Percentiles rank a stretch among this genome's conserved stretches.
Conservation (phyloP, 2,329 filamentous ascomycete species). For the Botrytis fabae region DNA sequence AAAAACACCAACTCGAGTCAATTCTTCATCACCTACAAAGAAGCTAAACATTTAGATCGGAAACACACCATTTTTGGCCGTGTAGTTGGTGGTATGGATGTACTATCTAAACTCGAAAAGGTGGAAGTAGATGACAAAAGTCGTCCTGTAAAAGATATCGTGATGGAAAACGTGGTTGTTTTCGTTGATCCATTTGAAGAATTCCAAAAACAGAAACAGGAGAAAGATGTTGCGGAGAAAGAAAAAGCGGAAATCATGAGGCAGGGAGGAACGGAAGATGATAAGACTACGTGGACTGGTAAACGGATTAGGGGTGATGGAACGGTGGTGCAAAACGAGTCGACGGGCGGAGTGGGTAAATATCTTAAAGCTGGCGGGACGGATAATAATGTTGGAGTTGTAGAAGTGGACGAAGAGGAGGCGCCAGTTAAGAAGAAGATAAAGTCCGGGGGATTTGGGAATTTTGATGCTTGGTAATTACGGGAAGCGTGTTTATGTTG, state of each 20-base stretch:
- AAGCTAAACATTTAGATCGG: constrained; percentile 80
- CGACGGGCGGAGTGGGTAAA: constrained; percentile 64
- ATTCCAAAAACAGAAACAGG: constrained; percentile 73
- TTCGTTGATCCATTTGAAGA: constrained; percentile 96
- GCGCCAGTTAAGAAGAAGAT: constrained; percentile 79
- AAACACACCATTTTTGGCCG: constrained; percentile 98
- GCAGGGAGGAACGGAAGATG: constrained; percentile 77
- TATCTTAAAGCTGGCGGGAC: constrained; percentile 67
- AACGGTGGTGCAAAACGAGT: constrained; percentile 50
- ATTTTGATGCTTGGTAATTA: constrained; percentile 83
- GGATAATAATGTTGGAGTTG: constrained; percentile 45
- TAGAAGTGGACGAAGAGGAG: constrained; percentile 66
- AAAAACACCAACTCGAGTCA: constrained; percentile 97
- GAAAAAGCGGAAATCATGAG: constrained; percentile 61
- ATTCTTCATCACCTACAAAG: constrained; percentile 90
- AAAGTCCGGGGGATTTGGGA: constrained; percentile 81
- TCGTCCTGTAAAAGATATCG: constrained; percentile 73
- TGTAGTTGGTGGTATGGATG: constrained; percentile 73
- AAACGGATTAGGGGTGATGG: constrained; percentile 77
- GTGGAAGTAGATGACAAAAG: constrained; percentile 74
- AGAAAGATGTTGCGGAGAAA: constrained; percentile 59
- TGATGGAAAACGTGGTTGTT: constrained; percentile 79
- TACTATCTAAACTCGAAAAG: constrained; percentile 74
- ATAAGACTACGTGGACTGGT: constrained; percentile 92
- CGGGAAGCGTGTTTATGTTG: neutral